These are phyloP conservation scores for Bolboschoenus planiculmis DNA, from an alignment of 176 grass and related monocot species.

Conservation along the genomic window DNA sequence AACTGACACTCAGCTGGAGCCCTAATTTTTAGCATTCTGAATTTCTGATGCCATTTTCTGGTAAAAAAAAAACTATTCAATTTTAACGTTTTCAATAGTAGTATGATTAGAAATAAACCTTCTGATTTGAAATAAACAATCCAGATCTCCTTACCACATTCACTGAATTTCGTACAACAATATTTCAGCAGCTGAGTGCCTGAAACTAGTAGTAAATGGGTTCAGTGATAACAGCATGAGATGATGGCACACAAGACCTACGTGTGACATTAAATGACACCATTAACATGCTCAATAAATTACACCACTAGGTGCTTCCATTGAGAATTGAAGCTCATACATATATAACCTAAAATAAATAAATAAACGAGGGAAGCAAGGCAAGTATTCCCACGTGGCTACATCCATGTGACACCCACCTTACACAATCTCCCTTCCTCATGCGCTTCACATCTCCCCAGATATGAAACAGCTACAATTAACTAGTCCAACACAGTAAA, in stretches of 20 bases:
- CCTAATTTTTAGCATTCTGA: background rate
- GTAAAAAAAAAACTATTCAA: background rate
- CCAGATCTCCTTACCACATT: background rate
- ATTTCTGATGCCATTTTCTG: background rate
- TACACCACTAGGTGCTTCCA: background rate
- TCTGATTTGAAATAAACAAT: background rate
- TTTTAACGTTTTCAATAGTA: background rate
- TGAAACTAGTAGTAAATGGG: background rate
- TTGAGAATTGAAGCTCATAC: background rate
- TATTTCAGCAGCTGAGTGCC: too few species aligned
- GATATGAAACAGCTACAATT: background rate
- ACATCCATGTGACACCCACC: constrained; percentile 8
- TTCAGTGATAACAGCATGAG: background rate
- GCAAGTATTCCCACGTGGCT: background rate
- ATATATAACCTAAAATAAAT: background rate
- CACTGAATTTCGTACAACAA: background rate
- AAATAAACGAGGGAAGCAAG: background rate
- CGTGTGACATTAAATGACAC: background rate
- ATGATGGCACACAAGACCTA: background rate
- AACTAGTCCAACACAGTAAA: too few species aligned
- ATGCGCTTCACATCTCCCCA: background rate
- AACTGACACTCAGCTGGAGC: background rate
- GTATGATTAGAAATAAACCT: background rate
- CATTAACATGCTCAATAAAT: background rate
- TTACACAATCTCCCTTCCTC: constrained; percentile 8